Base-by-base conservation (phyloP, 2,329 filamentous ascomycete species). In the Venturia asperata region DNA sequence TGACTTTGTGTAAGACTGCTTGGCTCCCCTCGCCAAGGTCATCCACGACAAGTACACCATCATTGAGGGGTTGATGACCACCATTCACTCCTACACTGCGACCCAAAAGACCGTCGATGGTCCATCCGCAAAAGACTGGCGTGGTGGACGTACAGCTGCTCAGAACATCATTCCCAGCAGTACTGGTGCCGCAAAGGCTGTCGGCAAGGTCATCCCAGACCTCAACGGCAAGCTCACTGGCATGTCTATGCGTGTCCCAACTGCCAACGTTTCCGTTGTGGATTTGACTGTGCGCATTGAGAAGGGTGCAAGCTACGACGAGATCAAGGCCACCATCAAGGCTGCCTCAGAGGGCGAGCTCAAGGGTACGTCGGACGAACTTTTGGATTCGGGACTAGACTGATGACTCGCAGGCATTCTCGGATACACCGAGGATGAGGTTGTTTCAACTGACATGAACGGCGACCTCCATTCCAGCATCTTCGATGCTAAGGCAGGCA, bases 131-230 rank as follows among this genome's bases (percentile, higher is more conserved):
- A 99, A 99, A 90, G 94, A 97, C 85, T 99, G 93, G 93, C 90
- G 93, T 83, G 94, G 94, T 87, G 94, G 94, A 80, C 94, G 94
- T 83, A 92, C 91, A 74, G 94, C 94, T 82, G 94, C 94, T 77
- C 90, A 96, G 86, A 97, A 99, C 89, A 97, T 97, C 86, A 97
- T 99, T 77, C 94, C 94, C 81, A 91, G 87, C 85, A 96, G 91
- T 87, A 99, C 94, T 71, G 94, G 94, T 87, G 94, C 94, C 80
- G 94, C 94, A 79, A 99, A 99, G 91, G 94, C 94, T 78, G 94
- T 99, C 83, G 94, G 94, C 83, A 99, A 99, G 89, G 94, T 97
- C 84, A 97, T 97, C 76, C 94, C 94, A 74, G 83, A 86, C 73
- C 88, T 99, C 72, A 97, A 97, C 83, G 94, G 94, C 87, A 99